A percentile compares a stretch with the other conserved stretches of the same genome.
Evolutionary conservation across 352 stramenopile genomes (phyloP).

Genomic region (Globisporangium heterothallicum): DNA sequence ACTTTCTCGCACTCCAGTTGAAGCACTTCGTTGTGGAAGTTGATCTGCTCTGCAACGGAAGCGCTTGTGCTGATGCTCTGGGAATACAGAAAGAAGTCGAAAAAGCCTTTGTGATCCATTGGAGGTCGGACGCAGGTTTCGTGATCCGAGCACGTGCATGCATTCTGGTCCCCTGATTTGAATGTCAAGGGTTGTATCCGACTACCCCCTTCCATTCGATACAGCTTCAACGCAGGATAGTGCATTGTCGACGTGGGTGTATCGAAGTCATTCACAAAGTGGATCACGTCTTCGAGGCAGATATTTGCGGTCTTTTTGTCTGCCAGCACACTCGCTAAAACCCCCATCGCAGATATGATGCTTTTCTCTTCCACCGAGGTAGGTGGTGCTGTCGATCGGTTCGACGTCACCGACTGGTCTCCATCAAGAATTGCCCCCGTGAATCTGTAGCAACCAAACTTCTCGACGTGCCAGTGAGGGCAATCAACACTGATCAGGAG

Average conservation of each 20-base stretch:
- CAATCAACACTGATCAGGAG: constrained; percentile 23
- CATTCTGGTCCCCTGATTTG: background rate
- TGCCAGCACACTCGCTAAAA: background rate
- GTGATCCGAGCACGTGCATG: background rate
- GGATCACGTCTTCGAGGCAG: background rate
- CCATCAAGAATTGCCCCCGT: constrained; percentile 7
- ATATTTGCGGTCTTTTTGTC: background rate
- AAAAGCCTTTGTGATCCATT: constrained; percentile 2
- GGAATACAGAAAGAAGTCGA: background rate
- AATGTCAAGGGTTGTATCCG: constrained; percentile 5
- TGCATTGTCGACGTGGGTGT: background rate
- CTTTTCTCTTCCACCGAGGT: constrained; percentile 5
- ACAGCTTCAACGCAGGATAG: constrained; percentile 1
- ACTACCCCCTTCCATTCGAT: constrained; percentile 4
- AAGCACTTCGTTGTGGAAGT: background rate
- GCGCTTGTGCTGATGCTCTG: background rate
- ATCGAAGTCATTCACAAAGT: background rate
- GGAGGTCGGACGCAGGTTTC: background rate
- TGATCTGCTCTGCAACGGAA: background rate
- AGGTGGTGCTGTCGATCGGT: background rate
- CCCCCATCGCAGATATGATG: constrained; percentile 1
- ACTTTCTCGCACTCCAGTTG: background rate
- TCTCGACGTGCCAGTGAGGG: constrained; percentile 29
- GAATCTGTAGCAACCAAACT: constrained; percentile 29
- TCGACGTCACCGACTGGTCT: background rate